A percentile compares a stretch with the other conserved stretches of the same genome.
phyloP scores from a whole-genome alignment of 148 eudicot species.

The Diospyros kaki region DNA sequence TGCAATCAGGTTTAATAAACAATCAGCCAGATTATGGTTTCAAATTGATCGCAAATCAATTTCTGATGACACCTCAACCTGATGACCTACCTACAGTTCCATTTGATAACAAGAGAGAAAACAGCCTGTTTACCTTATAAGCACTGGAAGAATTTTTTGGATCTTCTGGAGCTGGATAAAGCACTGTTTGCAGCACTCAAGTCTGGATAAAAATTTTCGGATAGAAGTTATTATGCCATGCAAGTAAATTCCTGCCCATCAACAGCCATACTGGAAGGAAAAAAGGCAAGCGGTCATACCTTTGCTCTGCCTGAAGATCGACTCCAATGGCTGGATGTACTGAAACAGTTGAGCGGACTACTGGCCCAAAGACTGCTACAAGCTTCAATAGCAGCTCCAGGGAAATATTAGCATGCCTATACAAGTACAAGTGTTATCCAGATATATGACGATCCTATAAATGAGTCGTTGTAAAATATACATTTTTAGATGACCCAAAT shows the following conservation, averaged over 20 bases:
- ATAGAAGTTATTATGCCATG: neutral
- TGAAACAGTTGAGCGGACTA: slow-evolving; percentile 61
- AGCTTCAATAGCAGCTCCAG: slow-evolving; percentile 88
- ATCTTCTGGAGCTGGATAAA: slow-evolving; percentile 59
- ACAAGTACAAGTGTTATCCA: slow-evolving; percentile 10
- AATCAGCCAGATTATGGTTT: neutral
- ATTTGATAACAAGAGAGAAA: neutral
- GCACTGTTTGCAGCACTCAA: slow-evolving; percentile 73
- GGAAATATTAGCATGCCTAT: slow-evolving; percentile 79
- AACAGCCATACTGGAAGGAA: neutral
- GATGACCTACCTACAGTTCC: neutral
- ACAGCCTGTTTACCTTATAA: slow-evolving; percentile 45
- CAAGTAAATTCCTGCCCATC: slow-evolving; percentile 1
- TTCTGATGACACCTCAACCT: neutral
- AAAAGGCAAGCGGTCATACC: slow-evolving; percentile 33
- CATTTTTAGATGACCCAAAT: neutral
- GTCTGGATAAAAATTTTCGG: slow-evolving; percentile 36
- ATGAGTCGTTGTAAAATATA: neutral
- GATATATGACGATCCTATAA: neutral
- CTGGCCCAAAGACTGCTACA: slow-evolving; percentile 73
- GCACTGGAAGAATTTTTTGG: slow-evolving; percentile 50
- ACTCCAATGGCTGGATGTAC: slow-evolving; percentile 76
- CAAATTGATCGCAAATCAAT: neutral
- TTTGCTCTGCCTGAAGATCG: slow-evolving; percentile 86
- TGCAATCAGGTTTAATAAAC: neutral